These are phyloP conservation scores for Cutaneotrichosporon cavernicola DNA, from an alignment of 1,284 basidiomycete genomes.

Conservation along the genomic window DNA sequence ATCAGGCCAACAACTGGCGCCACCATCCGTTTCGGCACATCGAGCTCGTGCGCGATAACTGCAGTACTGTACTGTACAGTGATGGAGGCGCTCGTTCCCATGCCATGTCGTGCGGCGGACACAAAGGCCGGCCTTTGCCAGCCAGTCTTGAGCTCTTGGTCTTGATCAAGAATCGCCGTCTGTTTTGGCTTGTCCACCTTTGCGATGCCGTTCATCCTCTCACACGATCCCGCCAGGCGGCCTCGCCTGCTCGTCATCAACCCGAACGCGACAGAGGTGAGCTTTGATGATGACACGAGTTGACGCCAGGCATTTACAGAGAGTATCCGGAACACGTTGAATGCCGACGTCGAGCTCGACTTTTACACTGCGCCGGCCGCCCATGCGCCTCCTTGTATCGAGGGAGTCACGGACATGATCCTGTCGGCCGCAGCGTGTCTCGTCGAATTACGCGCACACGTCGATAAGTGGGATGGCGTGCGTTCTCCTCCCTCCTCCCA, in stretches of 20 bases:
- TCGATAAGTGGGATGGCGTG: constrained; percentile 33
- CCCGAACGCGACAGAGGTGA: constrained; percentile 56
- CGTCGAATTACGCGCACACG: constrained; percentile 19
- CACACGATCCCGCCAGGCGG: constrained; percentile 11
- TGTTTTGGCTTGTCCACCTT: neutral
- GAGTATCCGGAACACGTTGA: constrained; percentile 14
- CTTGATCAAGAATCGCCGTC: neutral
- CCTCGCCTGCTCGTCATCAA: constrained; percentile 57
- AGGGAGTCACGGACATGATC: constrained; percentile 53
- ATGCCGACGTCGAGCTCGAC: constrained; percentile 27
- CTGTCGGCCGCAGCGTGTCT: constrained; percentile 53
- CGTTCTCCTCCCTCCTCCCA: constrained; percentile 16
- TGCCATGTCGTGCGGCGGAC: too few species aligned
- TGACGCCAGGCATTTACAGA: constrained; percentile 25
- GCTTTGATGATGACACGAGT: neutral
- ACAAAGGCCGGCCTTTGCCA: too few species aligned
- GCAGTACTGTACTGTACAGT: too few species aligned
- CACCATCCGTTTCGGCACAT: too few species aligned
- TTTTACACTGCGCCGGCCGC: constrained; percentile 55
- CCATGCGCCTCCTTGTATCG: constrained; percentile 53
- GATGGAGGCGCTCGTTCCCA: too few species aligned
- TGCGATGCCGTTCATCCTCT: constrained; percentile 18
- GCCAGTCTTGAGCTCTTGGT: too few species aligned
- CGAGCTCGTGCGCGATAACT: too few species aligned
- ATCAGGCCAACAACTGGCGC: too few species aligned